Conservation (phyloP, 345 rosid species). For the Salix exigua region DNA sequence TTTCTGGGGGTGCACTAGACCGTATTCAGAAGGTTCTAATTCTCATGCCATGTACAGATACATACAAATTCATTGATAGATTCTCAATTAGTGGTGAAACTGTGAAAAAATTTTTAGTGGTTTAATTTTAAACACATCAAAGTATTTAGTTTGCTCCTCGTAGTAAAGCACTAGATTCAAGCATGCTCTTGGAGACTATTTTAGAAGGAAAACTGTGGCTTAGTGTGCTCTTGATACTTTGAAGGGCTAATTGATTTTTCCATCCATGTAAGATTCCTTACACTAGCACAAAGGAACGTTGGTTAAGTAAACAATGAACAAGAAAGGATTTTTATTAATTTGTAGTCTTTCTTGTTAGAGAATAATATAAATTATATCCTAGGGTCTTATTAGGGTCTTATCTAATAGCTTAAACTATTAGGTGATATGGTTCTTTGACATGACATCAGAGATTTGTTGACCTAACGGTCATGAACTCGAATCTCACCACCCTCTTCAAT, state of each 20-base stretch:
- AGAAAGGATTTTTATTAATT: not conserved
- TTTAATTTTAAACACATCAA: not conserved
- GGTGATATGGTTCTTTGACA: too few species aligned
- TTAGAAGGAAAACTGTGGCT: not conserved
- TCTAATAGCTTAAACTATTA: too few species aligned
- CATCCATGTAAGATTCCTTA: not conserved
- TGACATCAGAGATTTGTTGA: too few species aligned
- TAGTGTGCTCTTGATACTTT: not conserved
- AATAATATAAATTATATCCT: too few species aligned
- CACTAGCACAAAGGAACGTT: not conserved
- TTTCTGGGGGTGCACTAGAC: conserved; percentile 73
- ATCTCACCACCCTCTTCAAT: too few species aligned
- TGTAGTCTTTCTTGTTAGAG: not conserved
- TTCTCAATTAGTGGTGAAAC: not conserved
- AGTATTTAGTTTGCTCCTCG: too few species aligned
- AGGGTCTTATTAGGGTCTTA: too few species aligned
- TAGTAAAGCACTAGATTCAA: not conserved
- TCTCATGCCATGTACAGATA: not conserved
- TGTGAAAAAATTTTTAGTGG: not conserved
- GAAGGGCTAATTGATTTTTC: not conserved
- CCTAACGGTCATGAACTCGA: too few species aligned
- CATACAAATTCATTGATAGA: not conserved
- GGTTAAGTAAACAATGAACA: not conserved
- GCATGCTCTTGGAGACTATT: not conserved
- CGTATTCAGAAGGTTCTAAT: conserved; percentile 69